Percentiles rank a stretch among this genome's conserved stretches.
phyloP scores from a whole-genome alignment of 768 basidiomycete species.

The Termitomyces titanicus region DNA sequence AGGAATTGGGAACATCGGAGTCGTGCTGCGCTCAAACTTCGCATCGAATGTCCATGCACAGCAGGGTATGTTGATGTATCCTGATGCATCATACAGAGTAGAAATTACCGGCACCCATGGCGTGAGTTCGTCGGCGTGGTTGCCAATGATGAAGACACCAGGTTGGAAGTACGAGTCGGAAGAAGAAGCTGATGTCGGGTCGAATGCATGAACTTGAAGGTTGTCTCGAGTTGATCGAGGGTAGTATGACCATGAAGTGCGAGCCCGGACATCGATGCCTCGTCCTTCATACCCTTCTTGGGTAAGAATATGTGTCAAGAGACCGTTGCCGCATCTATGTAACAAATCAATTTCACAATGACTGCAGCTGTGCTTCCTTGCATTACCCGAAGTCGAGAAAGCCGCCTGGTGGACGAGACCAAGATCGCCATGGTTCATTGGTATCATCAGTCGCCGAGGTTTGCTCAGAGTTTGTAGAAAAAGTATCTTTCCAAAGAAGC shows the following conservation, averaged over 20 bases:
- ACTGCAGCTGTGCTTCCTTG: background rate
- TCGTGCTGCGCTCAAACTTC: constrained; percentile 52
- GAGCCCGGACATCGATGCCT: constrained; percentile 84
- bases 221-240: constrained; percentile 54
- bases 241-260: constrained; percentile 83
- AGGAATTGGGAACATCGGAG: constrained; percentile 25
- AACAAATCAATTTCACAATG: background rate
- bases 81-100: constrained; percentile 53
- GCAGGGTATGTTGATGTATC: constrained; percentile 85
- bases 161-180: constrained; percentile 28
- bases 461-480: constrained; percentile 17
- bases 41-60: constrained; percentile 82
- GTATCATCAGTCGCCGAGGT: constrained; percentile 5
- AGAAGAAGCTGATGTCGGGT: constrained; percentile 48
- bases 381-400: constrained; percentile 86
- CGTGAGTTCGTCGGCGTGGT: constrained; percentile 95
- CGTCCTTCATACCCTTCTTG: constrained; percentile 81
- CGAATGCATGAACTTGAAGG: constrained; percentile 67
- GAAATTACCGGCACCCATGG: constrained; percentile 91
- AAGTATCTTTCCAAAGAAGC: constrained; percentile 84
- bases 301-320: constrained; percentile 83
- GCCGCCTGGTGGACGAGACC: constrained; percentile 80
- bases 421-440: constrained; percentile 55
- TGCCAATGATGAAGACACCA: constrained; percentile 80
- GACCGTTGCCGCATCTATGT: constrained; percentile 84